A percentile compares a stretch with the other conserved stretches of the same genome.
Conservation (phyloP, 2,329 filamentous ascomycete species). For the Paecilomyces sp. region DNA sequence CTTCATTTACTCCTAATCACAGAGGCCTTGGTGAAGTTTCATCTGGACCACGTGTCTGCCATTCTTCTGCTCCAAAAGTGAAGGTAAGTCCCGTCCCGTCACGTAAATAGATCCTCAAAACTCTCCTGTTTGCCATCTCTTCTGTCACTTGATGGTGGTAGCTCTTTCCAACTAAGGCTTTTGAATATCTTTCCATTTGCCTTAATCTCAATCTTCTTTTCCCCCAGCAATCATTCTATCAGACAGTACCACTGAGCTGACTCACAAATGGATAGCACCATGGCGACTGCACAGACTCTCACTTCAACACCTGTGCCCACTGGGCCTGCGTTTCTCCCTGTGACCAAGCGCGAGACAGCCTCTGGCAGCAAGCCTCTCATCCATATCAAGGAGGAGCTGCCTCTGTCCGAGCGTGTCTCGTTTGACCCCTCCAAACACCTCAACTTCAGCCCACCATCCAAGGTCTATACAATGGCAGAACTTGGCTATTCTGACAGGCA, state of each 20-base stretch:
- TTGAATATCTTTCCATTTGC: not conserved
- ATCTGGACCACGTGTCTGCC: not conserved
- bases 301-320: constrained; percentile 19
- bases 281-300: constrained; percentile 11
- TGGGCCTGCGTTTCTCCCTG: constrained; percentile 7
- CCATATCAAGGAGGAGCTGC: constrained; percentile 15
- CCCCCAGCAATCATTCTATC: not conserved
- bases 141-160: not conserved
- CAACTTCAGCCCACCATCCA: constrained; percentile 43
- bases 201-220: not conserved
- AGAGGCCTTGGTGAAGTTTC: not conserved
- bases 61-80: not conserved
- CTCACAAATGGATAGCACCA: constrained; percentile 7
- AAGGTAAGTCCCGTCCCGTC: not conserved
- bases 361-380: constrained; percentile 22
- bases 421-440: constrained; percentile 54
- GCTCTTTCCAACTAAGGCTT: not conserved
- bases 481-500: constrained; percentile 48
- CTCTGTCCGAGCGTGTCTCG: constrained; percentile 11
- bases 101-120: not conserved
- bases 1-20: not conserved
- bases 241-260: not conserved
- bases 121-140: not conserved
- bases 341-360: constrained; percentile 9
- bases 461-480: constrained; percentile 55